Percentiles rank a stretch among this genome's conserved stretches.
These are phyloP conservation scores for Eucalyptus sp. DNA, from an alignment of 345 rosid species.

Conservation along the genomic window DNA sequence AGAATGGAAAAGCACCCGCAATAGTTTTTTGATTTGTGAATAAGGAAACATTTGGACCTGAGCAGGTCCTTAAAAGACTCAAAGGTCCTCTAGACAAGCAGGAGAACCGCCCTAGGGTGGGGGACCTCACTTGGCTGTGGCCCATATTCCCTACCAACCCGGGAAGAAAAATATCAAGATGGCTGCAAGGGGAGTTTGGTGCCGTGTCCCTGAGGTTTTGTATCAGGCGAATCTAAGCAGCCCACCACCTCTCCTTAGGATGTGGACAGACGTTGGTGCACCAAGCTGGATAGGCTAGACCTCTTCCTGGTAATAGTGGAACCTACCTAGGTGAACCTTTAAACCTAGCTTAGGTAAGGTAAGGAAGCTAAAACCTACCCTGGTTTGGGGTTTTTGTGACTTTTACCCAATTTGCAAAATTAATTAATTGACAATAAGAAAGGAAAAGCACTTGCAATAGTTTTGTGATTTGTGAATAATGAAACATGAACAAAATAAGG, in stretches of 20 bases:
- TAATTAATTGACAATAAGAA: not conserved
- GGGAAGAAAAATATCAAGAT: too few species aligned
- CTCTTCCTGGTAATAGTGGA: too few species aligned
- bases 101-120: rapidly evolving
- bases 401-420: not conserved
- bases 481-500: not conserved
- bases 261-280: rapidly evolving
- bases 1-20: not conserved
- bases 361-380: too few species aligned
- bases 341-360: too few species aligned
- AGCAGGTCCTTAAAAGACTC: too few species aligned
- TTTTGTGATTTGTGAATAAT: too few species aligned
- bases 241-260: too few species aligned
- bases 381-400: not conserved
- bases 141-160: rapidly evolving
- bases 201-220: rapidly evolving
- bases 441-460: not conserved
- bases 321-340: too few species aligned
- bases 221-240: rapidly evolving
- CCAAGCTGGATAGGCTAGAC: too few species aligned
- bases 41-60: too few species aligned
- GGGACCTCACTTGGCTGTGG: rapidly evolving
- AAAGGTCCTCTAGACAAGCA: rapidly evolving
- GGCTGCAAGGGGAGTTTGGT: rapidly evolving
- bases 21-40: too few species aligned